Base-by-base conservation (phyloP, 108 stramenopile genomes). In the Cyclotella atomus region DNA sequence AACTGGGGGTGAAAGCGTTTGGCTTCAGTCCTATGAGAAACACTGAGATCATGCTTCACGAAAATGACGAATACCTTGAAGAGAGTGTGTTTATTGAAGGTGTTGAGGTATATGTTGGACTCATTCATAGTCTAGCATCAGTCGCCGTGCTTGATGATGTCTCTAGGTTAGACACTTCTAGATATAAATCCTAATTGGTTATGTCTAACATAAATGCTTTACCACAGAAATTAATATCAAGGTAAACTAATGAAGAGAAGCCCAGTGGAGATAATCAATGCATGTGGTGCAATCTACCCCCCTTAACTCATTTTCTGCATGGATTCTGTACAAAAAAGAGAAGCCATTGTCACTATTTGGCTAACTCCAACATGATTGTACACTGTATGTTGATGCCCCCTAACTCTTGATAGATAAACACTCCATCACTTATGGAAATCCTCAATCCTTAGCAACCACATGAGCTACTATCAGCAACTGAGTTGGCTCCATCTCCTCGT, bases 11-110 rank as follows among this genome's bases (percentile, higher is more conserved):
- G 41, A 83, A 91, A 24, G 98, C 98, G 8, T 73, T 98, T 65
- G 98, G 97, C 27, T 98, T 98, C 72, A 89, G 88, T 17, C 98
- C 98, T 17, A 98, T 98, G 95, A 74, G 93, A 8, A 87, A 92
- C 55, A 94, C 94, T 2, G 93, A 95, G 61, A 95, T 98, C 30
- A 73, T 97, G 74, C 77, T 98, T 68, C 98, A 98, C 70, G 98
- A 98, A 82, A 91, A 97, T 83, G 93, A 98, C 77, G 98, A 98
- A 79, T 97, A 94, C 70, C 60, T 98, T 36, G 84, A 91, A 52
- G 91, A 95, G 71, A 76, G 67, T 43, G 88, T 91, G 15, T 98
- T 94, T 70, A 50, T 94, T 66, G 95, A 98, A 69, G 98, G 98
- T 2, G 85, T 97, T 60, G 85, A 64, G 54, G 91, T 98, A 24